These are phyloP conservation scores for Hyaloperonospora brassicae DNA, from an alignment of 352 stramenopile species.

Conservation along the genomic window DNA sequence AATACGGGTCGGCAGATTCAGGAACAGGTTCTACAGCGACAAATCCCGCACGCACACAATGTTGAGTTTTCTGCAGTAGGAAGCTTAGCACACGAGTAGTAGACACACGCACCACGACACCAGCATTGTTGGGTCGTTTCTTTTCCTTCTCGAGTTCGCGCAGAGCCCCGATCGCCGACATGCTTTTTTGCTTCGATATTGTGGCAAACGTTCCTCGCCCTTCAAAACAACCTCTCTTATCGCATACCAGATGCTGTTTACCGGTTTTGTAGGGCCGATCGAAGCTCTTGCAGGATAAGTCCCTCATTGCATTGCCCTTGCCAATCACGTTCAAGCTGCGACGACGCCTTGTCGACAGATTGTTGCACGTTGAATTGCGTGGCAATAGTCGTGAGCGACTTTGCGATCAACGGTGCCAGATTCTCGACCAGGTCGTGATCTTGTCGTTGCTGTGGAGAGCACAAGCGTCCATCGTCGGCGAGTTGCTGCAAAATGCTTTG, in stretches of 20 bases:
- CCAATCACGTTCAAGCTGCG: slow-evolving; percentile 1
- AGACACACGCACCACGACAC: slow-evolving; percentile 37
- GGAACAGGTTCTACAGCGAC: slow-evolving; percentile 46
- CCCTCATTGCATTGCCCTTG: slow-evolving; percentile 19
- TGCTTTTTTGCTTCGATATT: slow-evolving; percentile 28
- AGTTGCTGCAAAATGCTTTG: slow-evolving; percentile 42
- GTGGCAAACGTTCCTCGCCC: slow-evolving; percentile 30
- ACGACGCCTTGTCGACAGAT: not conserved
- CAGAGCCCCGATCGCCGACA: slow-evolving; percentile 78
- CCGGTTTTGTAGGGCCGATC: slow-evolving; percentile 19
- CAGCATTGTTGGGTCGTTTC: slow-evolving; percentile 49
- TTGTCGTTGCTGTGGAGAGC: slow-evolving; percentile 43
- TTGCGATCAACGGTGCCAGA: slow-evolving; percentile 49
- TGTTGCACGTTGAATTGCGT: slow-evolving; percentile 16
- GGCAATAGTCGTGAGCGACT: slow-evolving; percentile 35
- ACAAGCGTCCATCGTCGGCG: slow-evolving; percentile 31
- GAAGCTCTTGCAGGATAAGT: slow-evolving; percentile 25
- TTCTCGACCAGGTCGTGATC: slow-evolving; percentile 42
- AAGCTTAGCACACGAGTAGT: too few relatives aligned
- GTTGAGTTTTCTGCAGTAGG: too few relatives aligned
- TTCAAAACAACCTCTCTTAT: slow-evolving; percentile 1
- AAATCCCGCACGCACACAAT: not conserved
- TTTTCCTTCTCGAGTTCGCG: slow-evolving; percentile 83
- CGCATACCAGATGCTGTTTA: slow-evolving; percentile 21
- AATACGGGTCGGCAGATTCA: slow-evolving; percentile 64